Percentiles rank a stretch among this genome's conserved stretches.
Conservation (phyloP, 202 grass and related monocot species). For the Elaeis oleifera region DNA sequence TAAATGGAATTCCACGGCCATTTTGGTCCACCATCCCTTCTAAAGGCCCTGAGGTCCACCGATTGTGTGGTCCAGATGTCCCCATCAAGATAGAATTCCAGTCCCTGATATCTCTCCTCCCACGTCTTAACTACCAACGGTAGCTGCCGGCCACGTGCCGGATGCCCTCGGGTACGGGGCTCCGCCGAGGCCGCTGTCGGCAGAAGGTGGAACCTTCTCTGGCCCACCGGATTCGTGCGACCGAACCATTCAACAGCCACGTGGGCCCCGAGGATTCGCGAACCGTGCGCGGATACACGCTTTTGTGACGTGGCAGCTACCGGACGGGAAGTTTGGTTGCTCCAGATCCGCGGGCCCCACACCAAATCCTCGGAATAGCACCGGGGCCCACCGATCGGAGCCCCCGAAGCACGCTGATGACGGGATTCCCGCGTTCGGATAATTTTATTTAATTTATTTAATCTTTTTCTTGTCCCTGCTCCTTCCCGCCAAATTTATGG, state of each 20-base stretch:
- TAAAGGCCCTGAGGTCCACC: background rate
- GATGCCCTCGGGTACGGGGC: background rate
- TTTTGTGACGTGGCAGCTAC: background rate
- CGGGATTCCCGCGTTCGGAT: too few relatives aligned
- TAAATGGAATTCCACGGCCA: too few relatives aligned
- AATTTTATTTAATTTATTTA: too few relatives aligned
- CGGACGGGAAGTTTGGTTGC: background rate
- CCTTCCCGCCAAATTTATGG: too few relatives aligned
- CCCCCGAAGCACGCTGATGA: too few relatives aligned
- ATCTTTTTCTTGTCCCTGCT: too few relatives aligned
- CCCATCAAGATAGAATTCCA: background rate
- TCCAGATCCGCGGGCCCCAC: background rate
- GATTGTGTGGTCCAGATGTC: conserved; percentile 1
- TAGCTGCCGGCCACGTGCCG: background rate
- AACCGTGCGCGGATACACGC: background rate
- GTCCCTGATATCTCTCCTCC: background rate
- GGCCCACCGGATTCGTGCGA: background rate
- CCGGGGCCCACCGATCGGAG: too few relatives aligned
- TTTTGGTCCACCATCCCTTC: too few relatives aligned
- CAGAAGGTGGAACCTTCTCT: background rate
- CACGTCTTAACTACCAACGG: background rate
- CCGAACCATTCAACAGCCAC: background rate
- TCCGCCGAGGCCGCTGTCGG: background rate
- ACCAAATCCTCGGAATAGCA: background rate
- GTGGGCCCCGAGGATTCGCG: background rate